These are phyloP conservation scores for Sesbania bispinosa DNA, from an alignment of 306 rosid genomes.

Conservation along the genomic window DNA sequence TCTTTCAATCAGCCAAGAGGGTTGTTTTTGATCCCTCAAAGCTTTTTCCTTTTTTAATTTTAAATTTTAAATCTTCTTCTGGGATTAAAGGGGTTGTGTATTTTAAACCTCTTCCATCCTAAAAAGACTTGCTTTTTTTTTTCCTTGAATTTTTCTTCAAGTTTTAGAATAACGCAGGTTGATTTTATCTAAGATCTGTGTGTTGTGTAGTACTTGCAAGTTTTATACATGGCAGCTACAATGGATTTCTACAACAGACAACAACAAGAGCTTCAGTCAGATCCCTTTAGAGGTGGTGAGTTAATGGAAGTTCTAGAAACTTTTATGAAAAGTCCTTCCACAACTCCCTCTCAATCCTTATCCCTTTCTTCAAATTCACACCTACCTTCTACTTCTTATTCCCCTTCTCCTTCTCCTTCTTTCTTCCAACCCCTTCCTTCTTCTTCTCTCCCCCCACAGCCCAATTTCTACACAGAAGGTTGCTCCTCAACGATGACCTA, in stretches of 20 bases:
- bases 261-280: constrained; percentile 38
- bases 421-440: too few species aligned
- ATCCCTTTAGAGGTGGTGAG: constrained; percentile 69
- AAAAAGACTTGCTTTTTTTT: background rate
- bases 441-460: constrained; percentile 37
- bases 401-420: constrained; percentile 20
- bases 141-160: background rate
- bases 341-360: constrained; percentile 4
- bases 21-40: constrained; percentile 70
- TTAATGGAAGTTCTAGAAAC: constrained; percentile 96
- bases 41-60: constrained; percentile 17
- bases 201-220: background rate
- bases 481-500: constrained; percentile 45
- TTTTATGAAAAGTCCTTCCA: constrained; percentile 76
- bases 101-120: constrained; percentile 62
- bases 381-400: constrained; percentile 19
- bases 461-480: constrained; percentile 37
- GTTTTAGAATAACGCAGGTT: constrained; percentile 46
- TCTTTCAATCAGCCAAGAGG: constrained; percentile 49
- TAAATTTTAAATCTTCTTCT: too few species aligned
- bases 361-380: constrained; percentile 22
- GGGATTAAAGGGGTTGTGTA: constrained; percentile 68
- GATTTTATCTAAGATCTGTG: constrained; percentile 28
- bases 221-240: constrained; percentile 51
- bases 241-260: constrained; percentile 57